Evolutionary conservation across 495 filamentous ascomycete species (phyloP).

Genomic region (Aspergillus affinis): DNA sequence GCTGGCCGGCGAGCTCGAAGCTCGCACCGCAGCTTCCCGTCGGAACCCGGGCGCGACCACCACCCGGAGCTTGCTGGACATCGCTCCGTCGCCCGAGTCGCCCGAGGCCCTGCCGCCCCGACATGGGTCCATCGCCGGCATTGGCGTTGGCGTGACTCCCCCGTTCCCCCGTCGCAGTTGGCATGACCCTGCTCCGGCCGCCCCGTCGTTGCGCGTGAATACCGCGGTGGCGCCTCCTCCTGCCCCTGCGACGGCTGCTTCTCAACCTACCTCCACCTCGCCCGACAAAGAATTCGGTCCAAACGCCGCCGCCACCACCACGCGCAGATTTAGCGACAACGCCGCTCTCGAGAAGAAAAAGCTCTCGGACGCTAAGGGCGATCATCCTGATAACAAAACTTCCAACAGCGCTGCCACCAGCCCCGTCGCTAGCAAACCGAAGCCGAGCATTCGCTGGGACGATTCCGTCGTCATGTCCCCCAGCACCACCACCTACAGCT

Average conservation of each 20-base stretch:
- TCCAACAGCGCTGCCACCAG: neutral
- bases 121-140: conserved; percentile 44
- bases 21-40: conserved; percentile 7
- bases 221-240: conserved; percentile 11
- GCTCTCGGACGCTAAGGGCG: neutral
- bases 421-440: conserved; percentile 8
- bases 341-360: conserved; percentile 8
- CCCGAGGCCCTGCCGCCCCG: conserved; percentile 33
- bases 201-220: conserved; percentile 21
- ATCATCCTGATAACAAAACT: conserved; percentile 5
- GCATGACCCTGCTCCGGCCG: conserved; percentile 21
- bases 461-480: conserved; percentile 23
- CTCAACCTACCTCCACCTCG: neutral
- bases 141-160: conserved; percentile 31
- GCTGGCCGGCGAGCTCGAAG: conserved; percentile 14
- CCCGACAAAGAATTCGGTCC: conserved; percentile 5
- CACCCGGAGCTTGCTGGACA: conserved; percentile 34
- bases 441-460: conserved; percentile 27
- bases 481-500: conserved; percentile 12
- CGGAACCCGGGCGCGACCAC: conserved; percentile 18
- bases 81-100: conserved; percentile 22
- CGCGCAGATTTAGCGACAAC: conserved; percentile 2
- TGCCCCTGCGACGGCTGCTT: neutral
- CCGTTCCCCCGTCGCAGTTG: conserved; percentile 13
- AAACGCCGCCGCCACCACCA: conserved; percentile 23